Base-by-base conservation (phyloP, 148 eudicot species). In the Rheum nobile region DNA sequence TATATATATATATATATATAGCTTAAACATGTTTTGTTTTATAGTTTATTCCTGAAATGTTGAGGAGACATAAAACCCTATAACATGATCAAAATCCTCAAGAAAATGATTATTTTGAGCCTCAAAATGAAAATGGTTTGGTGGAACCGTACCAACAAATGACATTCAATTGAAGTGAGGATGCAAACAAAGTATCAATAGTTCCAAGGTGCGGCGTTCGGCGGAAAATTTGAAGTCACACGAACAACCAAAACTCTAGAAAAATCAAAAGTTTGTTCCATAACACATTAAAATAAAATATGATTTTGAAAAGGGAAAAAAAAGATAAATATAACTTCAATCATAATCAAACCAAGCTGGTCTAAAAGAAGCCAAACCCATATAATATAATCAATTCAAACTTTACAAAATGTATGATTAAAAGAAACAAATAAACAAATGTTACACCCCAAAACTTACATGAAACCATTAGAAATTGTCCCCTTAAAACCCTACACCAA, bases 141-240 rank as follows among this genome's bases (percentile, higher is more conserved):
- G 65, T 57, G 32, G 38, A 57, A 57, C 65, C 14, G 14, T 57
- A 57, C 65, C 16, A 57, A 50, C 55, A 50, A 50, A 50, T n/a
- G 22, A 22, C 26, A 50, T 50, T 50, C 55, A 50, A 50, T 50
- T 5, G 55, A 50, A 19, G 55, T 6, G 55, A 65, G 41, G 7
- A 65, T 14, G 32, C 39, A 65, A 65, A 65, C 39, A 65, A 65
- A 65, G 70, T 16, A 65, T 65, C 82, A 84, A 85, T 82, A 88
- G 87, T 87, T 86, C 87, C 87, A 78, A 88, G 84, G 90, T 85
- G 90, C 97, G 97, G 98, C 98, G 95, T 84, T 88, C 98, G 97
- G 98, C 97, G 98, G 87, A 85, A 83, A 85, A 81, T 70, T 3
- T 34, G 77, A 75, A 70, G 69, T 43, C 50, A 77, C 31, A 44